phyloP scores from a whole-genome alignment of 352 stramenopile species.

The Bremia lactucae region DNA sequence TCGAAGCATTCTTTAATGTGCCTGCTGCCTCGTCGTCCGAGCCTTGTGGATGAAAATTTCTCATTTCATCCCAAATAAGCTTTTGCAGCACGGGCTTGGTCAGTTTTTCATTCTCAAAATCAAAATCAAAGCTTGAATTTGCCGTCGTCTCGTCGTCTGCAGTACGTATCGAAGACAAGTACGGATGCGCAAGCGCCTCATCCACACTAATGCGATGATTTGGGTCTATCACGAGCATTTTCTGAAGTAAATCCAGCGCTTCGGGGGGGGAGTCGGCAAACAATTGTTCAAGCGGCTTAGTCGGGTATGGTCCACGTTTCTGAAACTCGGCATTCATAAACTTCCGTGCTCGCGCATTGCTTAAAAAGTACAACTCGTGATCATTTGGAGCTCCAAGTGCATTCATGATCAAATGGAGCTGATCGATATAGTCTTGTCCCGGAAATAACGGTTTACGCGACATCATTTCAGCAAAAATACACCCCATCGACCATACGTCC shows the following conservation, averaged over 20 bases:
- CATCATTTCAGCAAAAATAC: constrained; percentile 99
- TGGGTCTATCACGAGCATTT: constrained; percentile 90
- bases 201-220: constrained; percentile 86
- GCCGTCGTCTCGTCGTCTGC: constrained; percentile 81
- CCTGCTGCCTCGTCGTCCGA: constrained; percentile 19
- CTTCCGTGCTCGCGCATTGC: constrained; percentile 79
- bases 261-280: constrained; percentile 58
- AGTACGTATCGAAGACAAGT: constrained; percentile 83
- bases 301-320: constrained; percentile 48
- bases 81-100: constrained; percentile 74
- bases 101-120: constrained; percentile 83
- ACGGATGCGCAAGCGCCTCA: constrained; percentile 85
- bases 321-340: constrained; percentile 80
- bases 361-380: constrained; percentile 95
- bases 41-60: constrained; percentile 56
- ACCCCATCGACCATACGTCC: constrained; percentile 96
- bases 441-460: constrained; percentile 95
- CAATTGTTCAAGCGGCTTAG: constrained; percentile 59
- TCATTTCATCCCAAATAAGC: constrained; percentile 83
- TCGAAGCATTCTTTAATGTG: constrained; percentile 7
- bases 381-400: constrained; percentile 91
- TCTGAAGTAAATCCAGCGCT: constrained; percentile 82
- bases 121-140: constrained; percentile 62
- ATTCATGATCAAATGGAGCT: constrained; percentile 96
- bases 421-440: constrained; percentile 89